These are phyloP conservation scores for Aspergillus sp. DNA, from an alignment of 2,329 filamentous ascomycete species.

Conservation along the genomic window DNA sequence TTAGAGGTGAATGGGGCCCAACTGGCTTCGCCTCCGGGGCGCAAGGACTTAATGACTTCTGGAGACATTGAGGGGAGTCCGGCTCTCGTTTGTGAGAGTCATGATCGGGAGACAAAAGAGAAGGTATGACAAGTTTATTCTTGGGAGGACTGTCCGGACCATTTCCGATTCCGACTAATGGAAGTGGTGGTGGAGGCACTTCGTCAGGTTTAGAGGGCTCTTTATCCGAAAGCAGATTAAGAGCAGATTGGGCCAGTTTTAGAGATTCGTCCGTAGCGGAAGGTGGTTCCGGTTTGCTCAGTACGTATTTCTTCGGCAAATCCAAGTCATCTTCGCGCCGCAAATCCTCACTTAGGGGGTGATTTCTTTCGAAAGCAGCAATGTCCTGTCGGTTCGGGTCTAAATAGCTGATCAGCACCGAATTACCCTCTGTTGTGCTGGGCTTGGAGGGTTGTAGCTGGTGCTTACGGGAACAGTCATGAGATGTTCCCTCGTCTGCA, in stretches of 20 bases:
- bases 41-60: slow-evolving; percentile 20
- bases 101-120: not conserved
- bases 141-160: not conserved
- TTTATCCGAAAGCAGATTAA: not conserved
- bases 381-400: slow-evolving; percentile 66
- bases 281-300: not conserved
- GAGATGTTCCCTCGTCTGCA: slow-evolving; percentile 30
- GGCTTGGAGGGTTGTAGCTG: slow-evolving; percentile 26
- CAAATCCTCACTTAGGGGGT: not conserved
- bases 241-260: not conserved
- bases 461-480: slow-evolving; percentile 38
- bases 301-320: not conserved
- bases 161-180: not conserved
- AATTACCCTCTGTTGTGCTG: slow-evolving; percentile 56
- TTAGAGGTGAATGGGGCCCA: slow-evolving; percentile 26
- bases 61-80: not conserved
- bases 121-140: not conserved
- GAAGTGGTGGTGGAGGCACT: no score
- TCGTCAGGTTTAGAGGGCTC: not conserved
- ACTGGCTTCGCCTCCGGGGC: slow-evolving; percentile 4
- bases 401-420: slow-evolving; percentile 66
- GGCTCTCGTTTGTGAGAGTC: slow-evolving; percentile 1
- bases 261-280: not conserved
- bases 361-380: slow-evolving; percentile 39
- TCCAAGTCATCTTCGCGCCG: not conserved